Base-by-base conservation (phyloP, 2,329 filamentous ascomycete species). In the Dactylellina cionopaga region DNA sequence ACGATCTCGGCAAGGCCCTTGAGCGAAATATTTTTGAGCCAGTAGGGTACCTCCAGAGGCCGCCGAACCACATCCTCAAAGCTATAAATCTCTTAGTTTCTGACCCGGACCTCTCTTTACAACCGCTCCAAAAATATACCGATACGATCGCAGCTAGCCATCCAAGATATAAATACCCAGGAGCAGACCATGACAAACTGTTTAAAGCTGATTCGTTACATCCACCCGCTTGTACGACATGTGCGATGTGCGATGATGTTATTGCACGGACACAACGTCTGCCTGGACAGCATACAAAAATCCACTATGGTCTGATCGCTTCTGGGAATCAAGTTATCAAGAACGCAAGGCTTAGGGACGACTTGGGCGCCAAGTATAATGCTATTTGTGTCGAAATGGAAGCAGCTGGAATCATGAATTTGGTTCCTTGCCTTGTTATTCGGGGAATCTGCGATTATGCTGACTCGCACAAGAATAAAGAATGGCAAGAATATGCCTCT, bases 361-460 rank as follows among this genome's bases (percentile, higher is more conserved):
- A 29, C 5, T 10, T 41, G 11, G 15, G n/a, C 7, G 13, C 2
- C 5, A 9, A 47, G 27, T 29, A 27, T 11, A 13, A 25, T n/a
- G 35, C 22, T 39, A 7, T 62, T 19, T 62, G 58, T 15, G 13
- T 60, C 11, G 55, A 60, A 27, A 60, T 60, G 41, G 55, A 60
- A 17, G 55, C 55, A 5, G 58, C 44, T 13, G 58, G 58, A 3
- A 7, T 62, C 10, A 39, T 49, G 19, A 52, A 52, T 33, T 11
- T 11, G 10, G 5, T 51, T 29, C 25, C 44, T 11, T 62, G 58
- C 31, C 58, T 62, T 17, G 33, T 52, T 13, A 52, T 52, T 11
- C 17, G 58, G 19, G 58, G 58, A 5, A 62, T 62, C 19, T 62
- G 58, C 33, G 44, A 62, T n/a, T 62, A 62, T 22, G 4, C 58